Base-by-base conservation (phyloP, 2,329 filamentous ascomycete genomes). In the Pseudopyrenochaeta lycopersici region DNA sequence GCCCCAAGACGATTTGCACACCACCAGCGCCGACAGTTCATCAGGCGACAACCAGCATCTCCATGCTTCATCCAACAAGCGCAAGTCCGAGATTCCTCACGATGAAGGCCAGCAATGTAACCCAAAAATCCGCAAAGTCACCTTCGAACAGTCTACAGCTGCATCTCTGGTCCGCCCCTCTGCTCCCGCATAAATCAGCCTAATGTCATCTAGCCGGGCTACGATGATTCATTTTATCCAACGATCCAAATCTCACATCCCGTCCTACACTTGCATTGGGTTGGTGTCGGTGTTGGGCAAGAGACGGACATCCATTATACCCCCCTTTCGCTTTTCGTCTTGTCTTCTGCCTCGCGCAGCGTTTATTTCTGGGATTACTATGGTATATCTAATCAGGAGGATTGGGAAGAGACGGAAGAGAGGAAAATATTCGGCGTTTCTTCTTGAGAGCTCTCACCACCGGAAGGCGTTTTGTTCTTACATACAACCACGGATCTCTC, bases 281-380 rank as follows among this genome's bases (percentile, higher is more conserved):
- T 52, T 53, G 59, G 54, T 59, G 56, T 61, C 64, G 29, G 53
- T 58, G 39, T 52, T 54, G 49, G 57, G 48, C 55, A 56, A 59
- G 59, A 47, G 42, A 42, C 23, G 23, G 51, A 54, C 53, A 54
- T 61, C 53, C 43, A 49, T 54, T 62, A 66, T 66, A 66, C 63
- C 63, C 62, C 53, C 40, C 55, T 27, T 27, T 27, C 49, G 45
- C 41, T 54, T 54, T n/a, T 44, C 27, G 42, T 54, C 41, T 35
- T 51, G 27, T 29, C 18, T 57, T 42, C 45, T 52, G 48, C 33
- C 12, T 29, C 23, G 36, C 17, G 32, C 11, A 27, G 32, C 35
- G 20, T 48, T 45, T 39, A 17, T 31, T 42, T 39, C n/a, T 21
- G 32, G 40, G 18, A 40, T 41, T 41, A 30, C 20, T 32, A 49